Percentiles rank a stretch among this genome's conserved stretches.
Conservation (phyloP, 352 stramenopile genomes). For the Phytophthora meadii region DNA sequence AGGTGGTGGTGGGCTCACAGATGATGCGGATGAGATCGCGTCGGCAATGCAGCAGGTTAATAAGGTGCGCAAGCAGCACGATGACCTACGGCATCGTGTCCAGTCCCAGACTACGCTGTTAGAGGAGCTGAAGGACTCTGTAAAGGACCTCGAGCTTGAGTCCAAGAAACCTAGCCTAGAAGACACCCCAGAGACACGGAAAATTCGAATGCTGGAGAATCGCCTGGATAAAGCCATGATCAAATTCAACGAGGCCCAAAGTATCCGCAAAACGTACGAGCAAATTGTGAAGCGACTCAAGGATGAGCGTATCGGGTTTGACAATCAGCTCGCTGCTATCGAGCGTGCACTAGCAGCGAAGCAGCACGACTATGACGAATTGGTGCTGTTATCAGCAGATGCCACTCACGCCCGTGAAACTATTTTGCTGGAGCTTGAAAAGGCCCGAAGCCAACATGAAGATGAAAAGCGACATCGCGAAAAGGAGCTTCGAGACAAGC, state of each 20-base stretch:
- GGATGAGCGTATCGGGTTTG: conserved; percentile 95
- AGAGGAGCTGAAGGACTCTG: conserved; percentile 86
- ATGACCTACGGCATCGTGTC: conserved; percentile 79
- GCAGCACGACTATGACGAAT: conserved; percentile 94
- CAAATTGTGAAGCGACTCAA: conserved; percentile 97
- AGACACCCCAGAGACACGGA: conserved; percentile 88
- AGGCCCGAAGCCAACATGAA: conserved; percentile 88
- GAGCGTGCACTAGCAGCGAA: conserved; percentile 93
- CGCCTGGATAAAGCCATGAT: conserved; percentile 97
- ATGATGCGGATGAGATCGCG: conserved; percentile 64
- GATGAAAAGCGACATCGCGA: conserved; percentile 90
- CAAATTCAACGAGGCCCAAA: conserved; percentile 97
- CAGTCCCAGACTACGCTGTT: conserved; percentile 76
- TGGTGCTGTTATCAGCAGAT: conserved; percentile 92
- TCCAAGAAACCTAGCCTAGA: conserved; percentile 86
- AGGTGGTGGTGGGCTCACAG: conserved; percentile 27
- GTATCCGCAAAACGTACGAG: conserved; percentile 96
- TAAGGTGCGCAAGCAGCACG: conserved; percentile 79
- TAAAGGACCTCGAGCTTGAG: conserved; percentile 86
- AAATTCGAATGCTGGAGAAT: conserved; percentile 94
- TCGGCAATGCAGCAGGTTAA: conserved; percentile 66
- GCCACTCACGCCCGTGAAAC: conserved; percentile 93
- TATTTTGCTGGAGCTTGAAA: conserved; percentile 90
- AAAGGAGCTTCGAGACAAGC: conserved; percentile 92
- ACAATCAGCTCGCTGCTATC: conserved; percentile 94